phyloP scores from a whole-genome alignment of 2,329 filamentous ascomycete genomes.

The Trichoderma harzianum region DNA sequence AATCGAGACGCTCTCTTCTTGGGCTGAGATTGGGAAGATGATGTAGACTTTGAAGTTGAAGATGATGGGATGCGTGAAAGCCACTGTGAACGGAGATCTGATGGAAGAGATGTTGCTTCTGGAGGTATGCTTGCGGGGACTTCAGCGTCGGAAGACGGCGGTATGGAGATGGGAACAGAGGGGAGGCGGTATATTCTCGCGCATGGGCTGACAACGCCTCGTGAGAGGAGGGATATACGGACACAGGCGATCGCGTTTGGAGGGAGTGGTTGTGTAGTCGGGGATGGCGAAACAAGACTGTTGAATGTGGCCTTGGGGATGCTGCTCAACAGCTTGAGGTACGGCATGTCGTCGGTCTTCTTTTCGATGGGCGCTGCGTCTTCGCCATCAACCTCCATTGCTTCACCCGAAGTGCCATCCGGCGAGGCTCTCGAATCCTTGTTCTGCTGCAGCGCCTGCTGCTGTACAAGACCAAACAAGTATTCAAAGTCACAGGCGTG shows the following conservation, averaged over 20 bases:
- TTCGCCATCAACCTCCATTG: slow-evolving; percentile 33
- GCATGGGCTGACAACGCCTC: slow-evolving; percentile 67
- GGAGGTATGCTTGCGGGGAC: slow-evolving; percentile 45
- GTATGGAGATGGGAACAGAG: slow-evolving; percentile 25
- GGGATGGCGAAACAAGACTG: slow-evolving; percentile 24
- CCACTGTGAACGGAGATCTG: slow-evolving; percentile 66
- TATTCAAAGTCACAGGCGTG: slow-evolving; percentile 81
- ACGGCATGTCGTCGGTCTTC: not conserved
- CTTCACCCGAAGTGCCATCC: slow-evolving; percentile 26
- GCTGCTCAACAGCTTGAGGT: slow-evolving; percentile 24
- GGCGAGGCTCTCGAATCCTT: slow-evolving; percentile 17
- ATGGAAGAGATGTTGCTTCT: slow-evolving; percentile 32
- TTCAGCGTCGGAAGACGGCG: slow-evolving; percentile 37
- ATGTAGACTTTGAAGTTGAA: not conserved
- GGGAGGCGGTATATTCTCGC: slow-evolving; percentile 86
- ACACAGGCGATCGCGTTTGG: slow-evolving; percentile 54
- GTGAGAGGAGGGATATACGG: slow-evolving; percentile 61
- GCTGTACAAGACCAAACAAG: slow-evolving; percentile 45
- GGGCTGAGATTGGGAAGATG: not conserved
- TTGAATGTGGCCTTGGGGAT: slow-evolving; percentile 33
- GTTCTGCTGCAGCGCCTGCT: slow-evolving; percentile 3
- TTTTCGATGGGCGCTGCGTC: not conserved
- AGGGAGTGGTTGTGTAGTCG: slow-evolving; percentile 27
- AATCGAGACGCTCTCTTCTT: not conserved
- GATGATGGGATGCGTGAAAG: slow-evolving; percentile 50